Percentiles rank a stretch among this genome's conserved stretches.
Conservation (phyloP, 140 eudicot genomes). For the Anethum foeniculum region DNA sequence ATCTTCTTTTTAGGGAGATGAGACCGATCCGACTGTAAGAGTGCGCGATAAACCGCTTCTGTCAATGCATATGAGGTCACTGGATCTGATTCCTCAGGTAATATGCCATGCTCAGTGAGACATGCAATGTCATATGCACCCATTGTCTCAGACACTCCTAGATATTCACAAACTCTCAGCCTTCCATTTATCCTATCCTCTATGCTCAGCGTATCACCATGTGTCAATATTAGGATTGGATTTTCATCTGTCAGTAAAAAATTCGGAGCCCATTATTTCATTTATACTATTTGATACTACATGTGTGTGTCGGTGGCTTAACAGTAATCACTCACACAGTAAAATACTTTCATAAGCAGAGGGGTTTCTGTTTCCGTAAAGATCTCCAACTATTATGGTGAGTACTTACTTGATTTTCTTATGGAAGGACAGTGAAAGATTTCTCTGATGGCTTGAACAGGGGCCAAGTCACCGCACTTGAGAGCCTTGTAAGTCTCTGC, state of each 20-base stretch:
- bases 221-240: slow-evolving; percentile 65
- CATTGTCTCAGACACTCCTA: slow-evolving; percentile 50
- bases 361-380: neutral
- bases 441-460: slow-evolving; percentile 39
- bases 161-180: slow-evolving; percentile 44
- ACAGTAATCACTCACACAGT: too few species aligned
- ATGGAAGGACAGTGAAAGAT: slow-evolving; percentile 41
- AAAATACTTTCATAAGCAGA: too few species aligned
- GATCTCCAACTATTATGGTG: neutral
- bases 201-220: slow-evolving; percentile 48
- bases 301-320: neutral
- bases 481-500: slow-evolving; percentile 41
- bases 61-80: slow-evolving; percentile 54
- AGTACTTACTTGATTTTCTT: slow-evolving; percentile 54
- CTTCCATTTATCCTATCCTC: slow-evolving; percentile 55
- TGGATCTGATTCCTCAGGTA: slow-evolving; percentile 53
- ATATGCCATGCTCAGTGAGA: slow-evolving; percentile 50
- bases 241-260: slow-evolving; percentile 36
- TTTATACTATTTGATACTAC: neutral
- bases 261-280: neutral
- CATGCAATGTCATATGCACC: slow-evolving; percentile 68
- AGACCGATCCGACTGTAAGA: slow-evolving; percentile 42
- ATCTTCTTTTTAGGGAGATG: slow-evolving; percentile 39
- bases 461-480: slow-evolving; percentile 38
- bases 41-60: slow-evolving; percentile 46